Evolutionary conservation across 106 monocot species (phyloP), one percentile per base, ranked within the genome.

Genomic region (Dactylorhiza incarnata): DNA sequence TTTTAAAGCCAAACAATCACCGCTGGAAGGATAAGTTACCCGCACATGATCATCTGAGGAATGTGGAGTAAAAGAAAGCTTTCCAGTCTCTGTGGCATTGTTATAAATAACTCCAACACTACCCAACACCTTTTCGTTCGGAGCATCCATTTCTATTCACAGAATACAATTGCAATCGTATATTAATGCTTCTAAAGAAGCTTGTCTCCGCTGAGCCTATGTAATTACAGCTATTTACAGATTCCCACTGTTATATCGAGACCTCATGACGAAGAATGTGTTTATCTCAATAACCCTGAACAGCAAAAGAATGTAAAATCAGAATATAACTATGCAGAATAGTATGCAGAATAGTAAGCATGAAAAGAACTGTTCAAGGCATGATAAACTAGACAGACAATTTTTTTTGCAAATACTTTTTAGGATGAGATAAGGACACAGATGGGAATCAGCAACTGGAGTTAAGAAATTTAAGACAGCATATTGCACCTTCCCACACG

Each of bases 111-210:
- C 68, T 62, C 49, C 65, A 59, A 61, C 51, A 78, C 80, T 77
- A 92, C 37, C 89, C 92, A 77, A 89, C 75, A 65, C 93, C 87
- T 81, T 85, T 81, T 9, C 82, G 76, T 76, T 89, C 85, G 6
- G 70, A 37, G 10, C 68, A 74, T 85, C 85, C 89, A 93, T 93
- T 78, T 84, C 69, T 87, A 68, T n/a, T 67, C 53, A 75, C 22
- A 54, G 76, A 83, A 74, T 44, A 69, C 69, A 78, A 43, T 69
- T 62, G 8, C 66, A 75, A 75, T 73, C 74, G 72, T 65, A 56
- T 50, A 78, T 25, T 87, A 81, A 81, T 84, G 51, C 76, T 86
- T 85, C 75, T 75, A 20, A 78, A 78, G 13, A 83, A 48, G 63
- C 71, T 55, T 83, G 45, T n/a, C 75, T 82, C 85, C 80, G 76